Conservation (phyloP, 352 stramenopile genomes). For the Phytophthora tentaculata region DNA sequence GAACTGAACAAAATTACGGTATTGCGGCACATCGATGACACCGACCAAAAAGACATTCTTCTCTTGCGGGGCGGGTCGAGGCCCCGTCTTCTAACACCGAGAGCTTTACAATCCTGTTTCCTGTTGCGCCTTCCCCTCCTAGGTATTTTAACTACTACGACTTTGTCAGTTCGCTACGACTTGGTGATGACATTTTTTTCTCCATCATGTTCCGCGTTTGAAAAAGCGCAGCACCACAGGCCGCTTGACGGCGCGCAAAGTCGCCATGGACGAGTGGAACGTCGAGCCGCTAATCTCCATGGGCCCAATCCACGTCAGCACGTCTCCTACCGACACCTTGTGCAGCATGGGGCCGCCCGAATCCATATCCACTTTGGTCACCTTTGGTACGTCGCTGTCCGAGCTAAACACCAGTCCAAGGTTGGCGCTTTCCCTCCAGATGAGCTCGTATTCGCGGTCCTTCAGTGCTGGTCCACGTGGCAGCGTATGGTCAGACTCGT, state of each 20-base stretch:
- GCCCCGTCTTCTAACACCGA: constrained; percentile 45
- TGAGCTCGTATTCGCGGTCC: constrained; percentile 81
- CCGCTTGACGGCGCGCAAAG: constrained; percentile 79
- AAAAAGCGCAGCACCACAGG: constrained; percentile 85
- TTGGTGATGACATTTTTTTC: too few relatives aligned
- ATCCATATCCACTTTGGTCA: constrained; percentile 86
- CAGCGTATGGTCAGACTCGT: constrained; percentile 57
- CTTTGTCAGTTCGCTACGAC: constrained; percentile 26
- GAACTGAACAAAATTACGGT: too few relatives aligned
- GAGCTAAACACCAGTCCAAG: constrained; percentile 87
- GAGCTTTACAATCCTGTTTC: constrained; percentile 42
- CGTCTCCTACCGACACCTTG: constrained; percentile 76
- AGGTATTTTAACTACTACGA: constrained; percentile 40
- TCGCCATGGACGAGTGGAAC: constrained; percentile 89
- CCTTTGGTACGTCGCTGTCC: constrained; percentile 74
- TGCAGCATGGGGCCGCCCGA: constrained; percentile 74
- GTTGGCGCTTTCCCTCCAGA: constrained; percentile 87
- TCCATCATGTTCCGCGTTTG: constrained; percentile 47
- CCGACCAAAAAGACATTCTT: constrained; percentile 41
- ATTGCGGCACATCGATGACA: constrained; percentile 28
- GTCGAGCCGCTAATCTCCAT: constrained; percentile 80
- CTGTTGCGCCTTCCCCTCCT: constrained; percentile 27
- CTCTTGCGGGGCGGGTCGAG: constrained; percentile 29
- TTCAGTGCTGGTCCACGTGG: constrained; percentile 64
- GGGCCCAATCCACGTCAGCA: constrained; percentile 78